A percentile compares a stretch with the other conserved stretches of the same genome.
Conservation (phyloP, 768 basidiomycete genomes). For the Kwoniella pini region DNA sequence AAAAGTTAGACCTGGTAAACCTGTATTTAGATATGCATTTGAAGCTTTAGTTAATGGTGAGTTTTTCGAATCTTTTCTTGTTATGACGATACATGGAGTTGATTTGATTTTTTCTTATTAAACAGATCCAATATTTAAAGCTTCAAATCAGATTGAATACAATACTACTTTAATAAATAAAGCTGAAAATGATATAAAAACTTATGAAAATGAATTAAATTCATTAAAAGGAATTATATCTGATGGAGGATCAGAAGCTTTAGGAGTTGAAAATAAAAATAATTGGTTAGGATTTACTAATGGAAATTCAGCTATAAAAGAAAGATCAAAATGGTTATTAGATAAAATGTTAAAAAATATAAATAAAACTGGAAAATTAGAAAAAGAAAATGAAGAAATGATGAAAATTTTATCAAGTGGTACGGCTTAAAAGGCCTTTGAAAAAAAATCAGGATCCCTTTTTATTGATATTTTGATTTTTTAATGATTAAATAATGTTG, state of each 20-base stretch:
- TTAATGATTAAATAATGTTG: no score
- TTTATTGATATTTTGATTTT: no score
- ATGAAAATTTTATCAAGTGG: conserved; percentile 34
- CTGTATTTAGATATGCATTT: conserved; percentile 83
- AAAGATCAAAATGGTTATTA: conserved; percentile 68
- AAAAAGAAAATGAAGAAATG: conserved; percentile 64
- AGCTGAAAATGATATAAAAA: conserved; percentile 66
- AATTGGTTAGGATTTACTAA: conserved; percentile 29
- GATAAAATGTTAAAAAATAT: conserved; percentile 73
- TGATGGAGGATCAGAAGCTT: conserved; percentile 57
- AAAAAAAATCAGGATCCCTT: no score
- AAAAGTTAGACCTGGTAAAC: conserved; percentile 82
- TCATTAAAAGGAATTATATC: conserved; percentile 67
- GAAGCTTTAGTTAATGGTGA: conserved; percentile 74
- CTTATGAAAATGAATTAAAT: conserved; percentile 74
- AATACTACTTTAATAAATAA: conserved; percentile 61
- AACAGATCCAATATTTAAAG: conserved; percentile 76
- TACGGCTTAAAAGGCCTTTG: not conserved
- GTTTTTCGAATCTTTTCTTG: conserved; percentile 22
- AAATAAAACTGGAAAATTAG: conserved; percentile 68
- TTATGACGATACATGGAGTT: no score
- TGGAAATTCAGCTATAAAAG: conserved; percentile 57
- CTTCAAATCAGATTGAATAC: conserved; percentile 75
- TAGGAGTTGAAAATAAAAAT: conserved; percentile 52
- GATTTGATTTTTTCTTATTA: no score